Base-by-base conservation (phyloP, 2,329 filamentous ascomycete genomes). In the Phialocephala sp. region DNA sequence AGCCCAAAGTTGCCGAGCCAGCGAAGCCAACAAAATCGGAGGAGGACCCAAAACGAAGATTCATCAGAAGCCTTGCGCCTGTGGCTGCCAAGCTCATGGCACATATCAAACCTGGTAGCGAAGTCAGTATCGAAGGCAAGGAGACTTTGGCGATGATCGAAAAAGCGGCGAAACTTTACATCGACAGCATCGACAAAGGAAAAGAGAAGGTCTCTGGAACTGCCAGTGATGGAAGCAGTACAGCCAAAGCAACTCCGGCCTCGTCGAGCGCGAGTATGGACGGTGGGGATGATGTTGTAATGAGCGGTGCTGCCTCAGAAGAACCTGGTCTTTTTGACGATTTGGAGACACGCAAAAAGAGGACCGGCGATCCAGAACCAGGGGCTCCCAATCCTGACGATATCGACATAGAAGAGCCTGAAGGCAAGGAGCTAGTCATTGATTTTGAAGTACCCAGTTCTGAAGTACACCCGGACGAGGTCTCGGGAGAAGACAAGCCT, bases 121-220 rank as follows among this genome's bases (percentile, higher is more conserved):
- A 47, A 65, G 64, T 6, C 72, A 69, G 66, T 6, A 43, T 78
- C 0, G 82, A 83, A 43, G 66, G 64, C n/a, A 79, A 82, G 63
- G 81, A 84, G 8, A 79, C 83, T 4, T 72, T 87, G 22, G 80
- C 84, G 8, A 77, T 80, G 20, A 83, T 88, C 39, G 80, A 82
- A 64, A 78, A 78, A 43, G 86, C 85, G 2, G 81, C 84, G 0
- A 80, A 78, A 55, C 82, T 82, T 63, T 88, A 85, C 62, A 75
- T 87, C 1, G 66, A 66, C 0, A 61, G 24, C 36, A 55, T 60
- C 15, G 66, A 69, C 2, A 50, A 69, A 2, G 61, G 50, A 47
- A 58, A 58, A 27, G 45, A 39, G 27, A 63, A 60, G 24, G n/a
- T 14, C 35, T 22, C 62, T 12, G 52, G 24, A 47, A 15, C 64